Conservation (phyloP, 176 grass and related monocot species). For the Elaeis guineensis region DNA sequence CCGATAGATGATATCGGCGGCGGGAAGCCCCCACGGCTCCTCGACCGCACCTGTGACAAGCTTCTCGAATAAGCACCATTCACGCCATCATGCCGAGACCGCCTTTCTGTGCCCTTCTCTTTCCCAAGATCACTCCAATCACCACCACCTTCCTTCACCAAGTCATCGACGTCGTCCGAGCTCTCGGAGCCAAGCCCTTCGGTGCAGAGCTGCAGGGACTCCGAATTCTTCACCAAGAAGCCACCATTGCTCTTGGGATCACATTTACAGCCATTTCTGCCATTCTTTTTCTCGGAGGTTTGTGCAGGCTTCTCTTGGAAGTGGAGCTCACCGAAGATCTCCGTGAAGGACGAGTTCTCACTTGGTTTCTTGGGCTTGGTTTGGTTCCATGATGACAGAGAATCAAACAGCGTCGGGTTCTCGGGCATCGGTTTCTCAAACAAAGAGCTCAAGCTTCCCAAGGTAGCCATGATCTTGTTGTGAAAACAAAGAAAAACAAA, state of each 20-base stretch:
- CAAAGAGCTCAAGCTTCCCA: constrained; percentile 55
- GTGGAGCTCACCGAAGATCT: constrained; percentile 95
- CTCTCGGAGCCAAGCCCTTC: constrained; percentile 85
- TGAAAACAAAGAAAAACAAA: too few species aligned
- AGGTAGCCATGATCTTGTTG: constrained; percentile 36
- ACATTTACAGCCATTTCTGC: neutral
- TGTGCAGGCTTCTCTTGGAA: constrained; percentile 49
- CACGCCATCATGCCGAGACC: neutral
- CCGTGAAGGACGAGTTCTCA: constrained; percentile 59
- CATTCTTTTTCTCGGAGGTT: neutral
- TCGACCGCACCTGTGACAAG: neutral
- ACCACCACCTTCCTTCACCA: constrained; percentile 35
- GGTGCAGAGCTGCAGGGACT: constrained; percentile 56
- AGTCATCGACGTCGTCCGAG: constrained; percentile 58
- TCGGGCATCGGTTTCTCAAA: constrained; percentile 92
- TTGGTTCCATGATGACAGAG: constrained; percentile 63
- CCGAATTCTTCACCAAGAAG: constrained; percentile 43
- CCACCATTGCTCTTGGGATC: constrained; percentile 30
- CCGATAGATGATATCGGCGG: constrained; percentile 64
- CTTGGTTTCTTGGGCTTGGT: constrained; percentile 38
- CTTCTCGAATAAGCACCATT: constrained; percentile 7
- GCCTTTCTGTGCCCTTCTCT: neutral
- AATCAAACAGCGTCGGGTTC: constrained; percentile 80
- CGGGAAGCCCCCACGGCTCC: constrained; percentile 27
- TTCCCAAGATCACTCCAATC: neutral